Conservation (phyloP, 176 grass and related monocot genomes). For the Tillandsia fasciculata region DNA sequence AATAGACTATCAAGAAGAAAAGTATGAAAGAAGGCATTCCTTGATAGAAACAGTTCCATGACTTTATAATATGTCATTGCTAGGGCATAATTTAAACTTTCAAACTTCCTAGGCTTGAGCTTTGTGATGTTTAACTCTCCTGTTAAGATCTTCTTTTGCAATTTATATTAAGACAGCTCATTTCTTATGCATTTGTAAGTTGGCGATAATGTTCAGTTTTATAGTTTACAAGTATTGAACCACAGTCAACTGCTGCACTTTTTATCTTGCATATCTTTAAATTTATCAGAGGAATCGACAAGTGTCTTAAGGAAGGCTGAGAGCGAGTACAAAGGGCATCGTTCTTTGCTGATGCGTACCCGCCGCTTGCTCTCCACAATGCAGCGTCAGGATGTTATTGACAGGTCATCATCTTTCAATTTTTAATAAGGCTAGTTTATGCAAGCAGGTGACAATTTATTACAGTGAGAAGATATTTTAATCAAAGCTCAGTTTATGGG, state of each 20-base stretch:
- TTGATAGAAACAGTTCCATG: too few relatives aligned
- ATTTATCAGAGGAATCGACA: slow-evolving; percentile 70
- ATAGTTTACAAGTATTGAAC: neutral
- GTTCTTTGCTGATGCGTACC: slow-evolving; percentile 64
- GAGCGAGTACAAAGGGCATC: slow-evolving; percentile 86
- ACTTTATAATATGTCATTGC: too few relatives aligned
- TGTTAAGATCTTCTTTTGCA: too few relatives aligned
- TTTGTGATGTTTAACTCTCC: too few relatives aligned
- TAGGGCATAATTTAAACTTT: too few relatives aligned
- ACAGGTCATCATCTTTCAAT: slow-evolving; percentile 43
- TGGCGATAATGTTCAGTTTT: neutral
- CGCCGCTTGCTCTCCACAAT: slow-evolving; percentile 71
- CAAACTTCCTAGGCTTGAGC: too few relatives aligned
- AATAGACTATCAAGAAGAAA: too few relatives aligned
- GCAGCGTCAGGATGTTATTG: slow-evolving; percentile 80
- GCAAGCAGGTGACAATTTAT: neutral
- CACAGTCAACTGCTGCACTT: slow-evolving; percentile 1
- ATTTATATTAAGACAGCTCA: too few relatives aligned
- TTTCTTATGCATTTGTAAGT: too few relatives aligned
- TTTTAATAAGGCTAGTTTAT: neutral
- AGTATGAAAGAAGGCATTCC: too few relatives aligned
- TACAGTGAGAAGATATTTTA: neutral
- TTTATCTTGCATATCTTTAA: neutral
- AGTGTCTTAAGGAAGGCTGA: slow-evolving; percentile 63
- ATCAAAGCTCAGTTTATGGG: neutral